phyloP scores from a whole-genome alignment of 1,284 basidiomycete genomes.

The Ganoderma lingzhi region DNA sequence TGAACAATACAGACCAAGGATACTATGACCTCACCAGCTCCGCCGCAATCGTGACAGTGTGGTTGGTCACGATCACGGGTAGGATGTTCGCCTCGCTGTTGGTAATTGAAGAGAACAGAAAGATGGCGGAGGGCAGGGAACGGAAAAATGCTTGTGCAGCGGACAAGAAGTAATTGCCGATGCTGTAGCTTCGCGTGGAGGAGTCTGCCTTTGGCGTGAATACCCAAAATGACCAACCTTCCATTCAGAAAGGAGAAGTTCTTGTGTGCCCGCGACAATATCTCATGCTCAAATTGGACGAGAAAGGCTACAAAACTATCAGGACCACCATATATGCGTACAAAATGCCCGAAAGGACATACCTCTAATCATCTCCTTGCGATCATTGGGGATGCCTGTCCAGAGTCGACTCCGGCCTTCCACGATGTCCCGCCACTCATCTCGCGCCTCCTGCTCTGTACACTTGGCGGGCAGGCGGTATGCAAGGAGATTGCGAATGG shows the following conservation, averaged over 20 bases:
- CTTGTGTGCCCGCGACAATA: conserved; percentile 89
- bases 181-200: conserved; percentile 48
- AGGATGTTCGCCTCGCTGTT: conserved; percentile 84
- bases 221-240: conserved; percentile 53
- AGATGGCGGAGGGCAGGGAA: conserved; percentile 93
- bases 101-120: conserved; percentile 93
- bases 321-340: not conserved
- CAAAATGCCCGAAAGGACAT: conserved; percentile 12
- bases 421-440: conserved; percentile 92
- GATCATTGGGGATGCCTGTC: conserved; percentile 90
- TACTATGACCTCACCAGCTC: conserved; percentile 70
- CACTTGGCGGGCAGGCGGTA: conserved; percentile 80
- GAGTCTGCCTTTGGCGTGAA: not conserved
- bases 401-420: conserved; percentile 89
- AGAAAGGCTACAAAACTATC: conserved; percentile 70
- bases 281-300: conserved; percentile 89
- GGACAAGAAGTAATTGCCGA: conserved; percentile 91
- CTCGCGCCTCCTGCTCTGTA: conserved; percentile 81
- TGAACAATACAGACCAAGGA: too few relatives aligned
- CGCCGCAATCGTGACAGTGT: conserved; percentile 97
- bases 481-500: conserved; percentile 80
- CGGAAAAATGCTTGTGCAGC: conserved; percentile 89
- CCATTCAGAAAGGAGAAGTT: conserved; percentile 91
- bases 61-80: conserved; percentile 94
- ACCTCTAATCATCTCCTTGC: conserved; percentile 92